Percentiles rank a stretch among this genome's conserved stretches.
These are phyloP conservation scores for Forsythia viridissima DNA, from an alignment of 257 asterid genomes.

Conservation along the genomic window DNA sequence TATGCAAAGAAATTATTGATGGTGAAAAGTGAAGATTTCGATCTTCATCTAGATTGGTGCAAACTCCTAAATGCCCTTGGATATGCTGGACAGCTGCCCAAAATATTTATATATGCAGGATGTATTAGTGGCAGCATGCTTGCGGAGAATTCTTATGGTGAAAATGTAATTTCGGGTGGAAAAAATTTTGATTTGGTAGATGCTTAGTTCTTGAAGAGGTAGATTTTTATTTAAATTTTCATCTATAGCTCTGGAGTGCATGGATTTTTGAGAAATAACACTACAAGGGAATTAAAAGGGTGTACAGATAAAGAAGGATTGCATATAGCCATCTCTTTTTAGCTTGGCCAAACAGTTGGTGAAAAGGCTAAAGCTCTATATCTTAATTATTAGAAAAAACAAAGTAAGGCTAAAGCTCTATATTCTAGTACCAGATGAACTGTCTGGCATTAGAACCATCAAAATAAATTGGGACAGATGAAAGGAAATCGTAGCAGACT, in stretches of 20 bases:
- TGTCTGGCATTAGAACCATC: not conserved
- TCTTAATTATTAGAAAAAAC: not conserved
- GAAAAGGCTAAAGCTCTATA: not conserved
- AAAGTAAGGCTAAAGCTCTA: not conserved
- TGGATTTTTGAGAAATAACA: not conserved
- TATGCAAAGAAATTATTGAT: not conserved
- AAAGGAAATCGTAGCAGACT: not conserved
- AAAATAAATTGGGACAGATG: constrained; percentile 1
- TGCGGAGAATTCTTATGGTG: not conserved
- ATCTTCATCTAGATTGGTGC: not conserved
- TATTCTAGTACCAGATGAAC: not conserved
- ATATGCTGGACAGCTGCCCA: not conserved
- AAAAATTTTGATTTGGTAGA: not conserved
- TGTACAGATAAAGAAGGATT: not conserved
- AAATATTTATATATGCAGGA: not conserved
- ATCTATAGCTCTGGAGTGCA: not conserved
- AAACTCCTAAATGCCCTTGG: not conserved
- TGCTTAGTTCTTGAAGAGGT: not conserved
- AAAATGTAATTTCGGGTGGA: not conserved
- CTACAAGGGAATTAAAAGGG: not conserved
- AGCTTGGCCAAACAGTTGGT: not conserved
- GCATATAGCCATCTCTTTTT: not conserved
- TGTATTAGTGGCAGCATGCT: not conserved
- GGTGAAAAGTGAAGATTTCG: not conserved
- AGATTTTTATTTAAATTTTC: not conserved